A percentile compares a stretch with the other conserved stretches of the same genome.
phyloP scores from a whole-genome alignment of 73 alveolate genomes.

The Tetrahymena elliotti region DNA sequence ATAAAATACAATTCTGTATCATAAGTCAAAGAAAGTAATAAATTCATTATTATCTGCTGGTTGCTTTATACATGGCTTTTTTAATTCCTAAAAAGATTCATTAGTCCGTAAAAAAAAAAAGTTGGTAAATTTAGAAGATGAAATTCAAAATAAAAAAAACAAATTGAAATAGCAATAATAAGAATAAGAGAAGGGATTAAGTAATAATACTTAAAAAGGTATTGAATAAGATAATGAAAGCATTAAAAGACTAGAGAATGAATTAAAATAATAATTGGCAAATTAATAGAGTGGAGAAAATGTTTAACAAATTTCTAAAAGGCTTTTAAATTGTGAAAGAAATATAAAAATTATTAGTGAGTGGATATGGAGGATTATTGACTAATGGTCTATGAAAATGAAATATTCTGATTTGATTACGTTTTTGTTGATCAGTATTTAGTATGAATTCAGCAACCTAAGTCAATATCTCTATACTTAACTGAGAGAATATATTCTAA shows the following conservation, averaged over 20 bases:
- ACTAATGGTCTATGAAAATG: background rate
- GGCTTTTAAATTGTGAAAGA: background rate
- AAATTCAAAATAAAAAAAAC: background rate
- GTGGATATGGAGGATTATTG: background rate
- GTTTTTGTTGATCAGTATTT: background rate
- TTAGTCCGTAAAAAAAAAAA: background rate
- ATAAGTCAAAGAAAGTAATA: background rate
- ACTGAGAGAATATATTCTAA: background rate
- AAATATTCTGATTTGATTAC: background rate
- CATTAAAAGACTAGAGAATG: background rate
- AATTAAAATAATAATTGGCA: background rate
- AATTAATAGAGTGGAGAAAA: background rate
- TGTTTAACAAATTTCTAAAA: background rate
- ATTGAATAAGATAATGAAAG: background rate
- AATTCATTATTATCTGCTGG: background rate
- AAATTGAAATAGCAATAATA: background rate
- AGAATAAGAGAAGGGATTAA: background rate
- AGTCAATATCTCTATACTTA: background rate
- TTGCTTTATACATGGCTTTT: background rate
- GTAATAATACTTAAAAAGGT: background rate
- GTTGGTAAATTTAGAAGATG: background rate
- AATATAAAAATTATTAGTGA: background rate
- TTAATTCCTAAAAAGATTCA: background rate
- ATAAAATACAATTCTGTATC: background rate
- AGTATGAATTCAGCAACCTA: background rate